Base-by-base conservation (phyloP, 1,284 basidiomycete genomes). In the Lignosus rhinocerotis region DNA sequence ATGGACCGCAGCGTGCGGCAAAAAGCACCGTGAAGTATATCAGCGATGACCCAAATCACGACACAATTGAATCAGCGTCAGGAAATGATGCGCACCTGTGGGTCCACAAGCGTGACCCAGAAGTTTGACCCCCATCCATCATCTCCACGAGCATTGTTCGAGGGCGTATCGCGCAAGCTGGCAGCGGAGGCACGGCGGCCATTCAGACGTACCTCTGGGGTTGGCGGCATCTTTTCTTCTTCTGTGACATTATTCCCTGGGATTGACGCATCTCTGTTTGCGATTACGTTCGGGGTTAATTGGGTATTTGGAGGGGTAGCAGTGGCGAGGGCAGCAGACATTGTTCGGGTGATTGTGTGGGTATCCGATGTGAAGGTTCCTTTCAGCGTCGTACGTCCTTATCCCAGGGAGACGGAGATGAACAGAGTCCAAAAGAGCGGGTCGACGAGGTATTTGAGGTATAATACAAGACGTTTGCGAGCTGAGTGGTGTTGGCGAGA, bases 101-200 rank as follows among this genome's bases (percentile, higher is more conserved):
- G 91, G 76, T 93, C 90, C 56, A 88, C 79, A 53, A 93, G 77
- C 7, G 91, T 93, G 6, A 93, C 90, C 90, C 90, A 93, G 69
- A 93, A 93, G 70, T 92, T 87, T n/a, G 88, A 82, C 5, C 91
- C 91, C 91, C 90, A 91, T 53, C 77, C 79, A 47, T 65, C 64
- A 19, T 59, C 56, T 36, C 52, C 56, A n/a, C 52, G 42, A 30
- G 51, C 55, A 31, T 53, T 53, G 8, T 50, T 57, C 25, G 66
- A 57, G 31, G 56, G 25, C 38, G 52, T 56, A 14, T 47, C 55
- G 32, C 56, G 61, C 42, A 61, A 38, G 42, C 61, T 67, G 31
- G 63, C 63, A 25, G 61, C 56, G 51, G 66, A 67, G n/a, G 62
- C 59, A 51, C 60, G 66, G 36, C 59, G 56, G 19, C 66, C 66